phyloP scores from a whole-genome alignment of 2,329 filamentous ascomycete species.

The Botrytis sinoallii region DNA sequence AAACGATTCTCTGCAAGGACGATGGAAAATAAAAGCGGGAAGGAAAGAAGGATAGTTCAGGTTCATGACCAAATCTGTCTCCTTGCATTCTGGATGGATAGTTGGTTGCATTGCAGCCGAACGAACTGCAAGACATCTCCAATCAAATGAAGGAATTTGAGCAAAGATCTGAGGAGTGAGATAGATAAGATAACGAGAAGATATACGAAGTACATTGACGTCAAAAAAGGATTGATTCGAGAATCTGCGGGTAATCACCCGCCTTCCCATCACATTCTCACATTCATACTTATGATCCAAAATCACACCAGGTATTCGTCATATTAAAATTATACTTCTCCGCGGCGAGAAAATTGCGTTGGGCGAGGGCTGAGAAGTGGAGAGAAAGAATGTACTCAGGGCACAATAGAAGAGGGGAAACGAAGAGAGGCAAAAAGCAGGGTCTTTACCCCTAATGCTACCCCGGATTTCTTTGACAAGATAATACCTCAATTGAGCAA shows the following conservation, averaged over 20 bases:
- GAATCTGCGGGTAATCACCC: slow-evolving; percentile 8
- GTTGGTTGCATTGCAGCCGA: not conserved
- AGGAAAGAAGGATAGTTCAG: not conserved
- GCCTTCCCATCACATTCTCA: not conserved
- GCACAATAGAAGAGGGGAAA: not conserved
- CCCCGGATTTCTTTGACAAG: slow-evolving; percentile 34
- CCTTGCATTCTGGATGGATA: not conserved
- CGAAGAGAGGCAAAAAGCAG: not conserved
- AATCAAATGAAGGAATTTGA: not conserved
- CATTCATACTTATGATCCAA: slow-evolving; percentile 9
- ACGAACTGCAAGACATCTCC: slow-evolving; percentile 6
- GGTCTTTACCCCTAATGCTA: slow-evolving; percentile 19
- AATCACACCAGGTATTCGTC: not conserved
- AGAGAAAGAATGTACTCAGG: not conserved
- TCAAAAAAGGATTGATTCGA: not conserved
- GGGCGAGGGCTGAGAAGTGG: not conserved
- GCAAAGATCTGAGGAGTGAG: not conserved
- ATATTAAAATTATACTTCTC: not conserved
- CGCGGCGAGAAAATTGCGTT: not conserved
- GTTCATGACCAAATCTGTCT: not conserved
- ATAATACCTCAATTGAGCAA: slow-evolving; percentile 27
- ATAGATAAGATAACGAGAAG: slow-evolving; percentile 10
- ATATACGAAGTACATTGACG: not conserved
- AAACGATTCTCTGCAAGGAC: not conserved
- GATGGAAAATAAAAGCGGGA: not conserved